Evolutionary conservation across 306 rosid genomes (phyloP).

Genomic region (Acacia confusa): DNA sequence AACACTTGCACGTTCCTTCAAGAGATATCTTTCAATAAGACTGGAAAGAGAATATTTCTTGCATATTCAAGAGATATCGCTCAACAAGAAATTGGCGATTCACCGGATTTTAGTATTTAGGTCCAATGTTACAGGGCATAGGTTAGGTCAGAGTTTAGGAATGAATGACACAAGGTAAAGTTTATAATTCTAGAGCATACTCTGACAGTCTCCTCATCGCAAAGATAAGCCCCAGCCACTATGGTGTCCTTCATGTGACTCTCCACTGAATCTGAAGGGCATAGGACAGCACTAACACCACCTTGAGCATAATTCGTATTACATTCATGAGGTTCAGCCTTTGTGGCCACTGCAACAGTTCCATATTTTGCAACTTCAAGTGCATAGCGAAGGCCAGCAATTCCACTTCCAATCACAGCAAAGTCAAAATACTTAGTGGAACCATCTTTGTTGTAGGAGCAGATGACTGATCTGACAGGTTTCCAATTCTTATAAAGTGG

Average conservation of each 20-base stretch:
- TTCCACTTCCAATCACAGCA: slow-evolving; percentile 86
- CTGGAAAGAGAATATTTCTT: background rate
- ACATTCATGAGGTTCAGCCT: slow-evolving; percentile 97
- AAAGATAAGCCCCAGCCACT: slow-evolving; percentile 92
- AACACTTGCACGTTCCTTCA: slow-evolving; percentile 6
- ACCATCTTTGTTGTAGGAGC: slow-evolving; percentile 57
- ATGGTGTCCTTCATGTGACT: slow-evolving; percentile 93
- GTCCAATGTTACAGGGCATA: slow-evolving; percentile 1
- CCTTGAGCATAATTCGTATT: slow-evolving; percentile 99
- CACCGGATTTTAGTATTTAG: background rate
- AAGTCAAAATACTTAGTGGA: slow-evolving; percentile 78
- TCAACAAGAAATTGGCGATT: slow-evolving; percentile 2
- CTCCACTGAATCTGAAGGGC: slow-evolving; percentile 93
- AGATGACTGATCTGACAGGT: slow-evolving; percentile 41
- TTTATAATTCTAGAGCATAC: slow-evolving; percentile 50
- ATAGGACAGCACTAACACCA: slow-evolving; percentile 93
- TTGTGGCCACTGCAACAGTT: slow-evolving; percentile 92
- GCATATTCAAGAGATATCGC: slow-evolving; percentile 1
- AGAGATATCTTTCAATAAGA: slow-evolving; percentile 1
- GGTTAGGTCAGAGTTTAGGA: slow-evolving; percentile 11
- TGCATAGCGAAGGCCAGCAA: slow-evolving; percentile 92
- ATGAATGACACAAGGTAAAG: slow-evolving; percentile 5
- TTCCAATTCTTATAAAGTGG: slow-evolving; percentile 38
- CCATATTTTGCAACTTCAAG: slow-evolving; percentile 92
- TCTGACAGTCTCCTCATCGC: slow-evolving; percentile 89